phyloP scores from a whole-genome alignment of 129 eudicot genomes.

The Rutidosis leptorrhynchoides region DNA sequence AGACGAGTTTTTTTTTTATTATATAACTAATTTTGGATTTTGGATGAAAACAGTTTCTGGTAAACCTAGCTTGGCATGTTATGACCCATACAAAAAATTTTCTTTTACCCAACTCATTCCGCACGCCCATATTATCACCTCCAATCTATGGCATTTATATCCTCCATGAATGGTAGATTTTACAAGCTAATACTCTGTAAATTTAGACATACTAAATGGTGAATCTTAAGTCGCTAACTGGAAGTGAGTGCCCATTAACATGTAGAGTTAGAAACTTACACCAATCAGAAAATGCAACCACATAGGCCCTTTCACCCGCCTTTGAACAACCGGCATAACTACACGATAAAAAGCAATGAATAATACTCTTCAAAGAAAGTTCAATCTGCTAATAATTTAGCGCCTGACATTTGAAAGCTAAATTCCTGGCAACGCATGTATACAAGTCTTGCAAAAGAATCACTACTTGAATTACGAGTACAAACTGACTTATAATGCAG shows the following conservation, averaged over 20 bases:
- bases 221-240: not conserved
- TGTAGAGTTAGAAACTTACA: conserved; percentile 46
- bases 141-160: not conserved
- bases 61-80: not conserved
- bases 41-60: not conserved
- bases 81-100: not conserved
- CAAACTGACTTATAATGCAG: not conserved
- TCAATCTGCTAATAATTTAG: not conserved
- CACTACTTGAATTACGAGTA: not conserved
- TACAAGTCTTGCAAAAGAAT: not conserved
- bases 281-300: conserved; percentile 95
- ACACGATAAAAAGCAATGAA: conserved; percentile 16
- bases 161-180: not conserved
- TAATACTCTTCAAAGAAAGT: not conserved
- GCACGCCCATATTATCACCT: not conserved
- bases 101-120: not conserved
- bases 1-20: too few relatives aligned
- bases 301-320: conserved; percentile 86
- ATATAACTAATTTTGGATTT: too few relatives aligned
- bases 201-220: not conserved
- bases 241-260: not conserved
- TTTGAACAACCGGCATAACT: conserved; percentile 89
- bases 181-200: conserved; percentile 13
- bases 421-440: conserved; percentile 1
- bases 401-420: not conserved